Base-by-base conservation (phyloP, 768 basidiomycete genomes). In the Collybiopsis luxurians region DNA sequence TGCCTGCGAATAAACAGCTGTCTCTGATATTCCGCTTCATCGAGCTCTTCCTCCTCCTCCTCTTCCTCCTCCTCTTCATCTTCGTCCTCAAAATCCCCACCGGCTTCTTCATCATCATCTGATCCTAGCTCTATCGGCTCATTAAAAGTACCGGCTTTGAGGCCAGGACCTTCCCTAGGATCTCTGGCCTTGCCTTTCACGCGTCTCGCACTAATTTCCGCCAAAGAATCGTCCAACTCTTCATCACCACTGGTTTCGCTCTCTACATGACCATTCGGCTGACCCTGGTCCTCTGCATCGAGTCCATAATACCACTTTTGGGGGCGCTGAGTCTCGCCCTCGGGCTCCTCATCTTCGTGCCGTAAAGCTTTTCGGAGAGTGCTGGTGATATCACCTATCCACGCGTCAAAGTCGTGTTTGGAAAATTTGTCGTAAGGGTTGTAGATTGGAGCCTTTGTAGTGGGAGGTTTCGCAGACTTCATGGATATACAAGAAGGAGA, bases 351-450 rank as follows among this genome's bases (percentile, higher is more conserved):
- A 12, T 51, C 46, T 43, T 62, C 44, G 46, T 79, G 77, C 0
- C 82, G 82, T 9, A 90, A 73, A 23, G 87, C 88, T 48, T 71
- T 75, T 56, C 78, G 78, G 27, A 90, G 70, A 50, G 81, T 73
- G 58, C 75, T 68, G 0, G 84, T 87, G 43, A 90, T 79, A 63
- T 77, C 84, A 61, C 75, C 79, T 62, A 90, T 85, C 83, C 84
- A 90, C 65, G 77, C 73, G 75, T 89, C 86, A 62, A 89, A 90
- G 60, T 89, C 81, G 1, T 75, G 71, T 64, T 83, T 78, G 1
- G 85, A 77, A 67, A 90, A 87, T 67, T 85, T 85, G 67, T 89
- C 86, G 66, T 84, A 90, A 1, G 88, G 88, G 63, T 90, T 90
- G 52, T 81, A 69, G 53, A 87, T 78, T 19, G 87, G 86, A 5